Evolutionary conservation across 129 eudicot genomes (phyloP).

Genomic region (Lactuca sativa): DNA sequence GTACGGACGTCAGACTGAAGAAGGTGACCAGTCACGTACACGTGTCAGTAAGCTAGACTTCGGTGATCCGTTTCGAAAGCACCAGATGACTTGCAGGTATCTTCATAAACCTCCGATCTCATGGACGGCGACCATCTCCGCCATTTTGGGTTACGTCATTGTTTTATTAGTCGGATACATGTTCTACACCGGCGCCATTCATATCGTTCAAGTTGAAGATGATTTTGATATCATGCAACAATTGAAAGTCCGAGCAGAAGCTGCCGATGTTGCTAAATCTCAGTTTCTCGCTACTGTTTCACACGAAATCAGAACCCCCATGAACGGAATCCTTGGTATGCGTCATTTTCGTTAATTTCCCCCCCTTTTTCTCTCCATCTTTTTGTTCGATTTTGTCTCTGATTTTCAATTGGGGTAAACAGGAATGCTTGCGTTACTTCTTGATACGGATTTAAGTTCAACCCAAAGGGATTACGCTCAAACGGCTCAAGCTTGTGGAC

Average conservation of each 20-base stretch:
- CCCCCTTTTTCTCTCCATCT: background rate
- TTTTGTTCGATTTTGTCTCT: background rate
- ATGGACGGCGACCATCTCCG: slow-evolving; percentile 44
- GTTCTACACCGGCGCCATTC: slow-evolving; percentile 50
- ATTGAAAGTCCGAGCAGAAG: slow-evolving; percentile 73
- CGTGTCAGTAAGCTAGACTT: slow-evolving; percentile 72
- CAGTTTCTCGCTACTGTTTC: slow-evolving; percentile 93
- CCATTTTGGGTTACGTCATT: slow-evolving; percentile 47
- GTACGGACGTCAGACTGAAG: slow-evolving; percentile 71
- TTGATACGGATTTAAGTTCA: slow-evolving; percentile 78
- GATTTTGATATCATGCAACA: slow-evolving; percentile 64
- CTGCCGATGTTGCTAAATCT: slow-evolving; percentile 90
- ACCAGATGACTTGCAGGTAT: slow-evolving; percentile 84
- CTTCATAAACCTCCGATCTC: slow-evolving; percentile 66
- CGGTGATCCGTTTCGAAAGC: slow-evolving; percentile 86
- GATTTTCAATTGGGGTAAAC: slow-evolving; percentile 11
- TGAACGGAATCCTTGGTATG: slow-evolving; percentile 86
- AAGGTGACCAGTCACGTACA: slow-evolving; percentile 55
- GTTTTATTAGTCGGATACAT: slow-evolving; percentile 52
- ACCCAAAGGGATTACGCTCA: slow-evolving; percentile 80
- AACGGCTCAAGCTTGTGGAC: slow-evolving; percentile 88
- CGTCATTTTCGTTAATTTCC: no score
- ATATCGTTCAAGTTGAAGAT: slow-evolving; percentile 65
- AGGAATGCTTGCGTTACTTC: slow-evolving; percentile 82
- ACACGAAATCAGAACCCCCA: slow-evolving; percentile 89